Percentiles rank a stretch among this genome's conserved stretches.
These are phyloP conservation scores for Macrocybe gigantea DNA, from an alignment of 768 basidiomycete genomes.

Conservation along the genomic window DNA sequence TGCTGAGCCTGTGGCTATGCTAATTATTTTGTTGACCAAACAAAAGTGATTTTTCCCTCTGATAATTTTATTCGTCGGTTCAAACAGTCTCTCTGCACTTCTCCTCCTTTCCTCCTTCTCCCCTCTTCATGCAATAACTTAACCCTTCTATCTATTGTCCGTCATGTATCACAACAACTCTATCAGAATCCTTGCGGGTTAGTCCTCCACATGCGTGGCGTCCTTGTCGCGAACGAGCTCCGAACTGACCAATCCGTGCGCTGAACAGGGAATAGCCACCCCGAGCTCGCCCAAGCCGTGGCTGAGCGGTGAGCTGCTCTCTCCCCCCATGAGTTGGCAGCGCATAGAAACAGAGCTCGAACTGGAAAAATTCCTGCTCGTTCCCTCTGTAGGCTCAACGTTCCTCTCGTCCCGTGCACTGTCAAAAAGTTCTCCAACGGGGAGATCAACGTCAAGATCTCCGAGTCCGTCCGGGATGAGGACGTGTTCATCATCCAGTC, in stretches of 20 bases:
- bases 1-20: conserved; percentile 37
- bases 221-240: conserved; percentile 5
- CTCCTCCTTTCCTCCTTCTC: conserved; percentile 23
- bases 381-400: conserved; percentile 65
- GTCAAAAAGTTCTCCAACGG: conserved; percentile 92
- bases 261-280: conserved; percentile 90
- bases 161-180: conserved; percentile 79
- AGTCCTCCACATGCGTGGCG: conserved; percentile 11
- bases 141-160: conserved; percentile 15
- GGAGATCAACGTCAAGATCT: conserved; percentile 92
- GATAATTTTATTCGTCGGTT: conserved; percentile 22
- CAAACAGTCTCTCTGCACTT: conserved; percentile 13
- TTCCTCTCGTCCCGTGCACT: conserved; percentile 78
- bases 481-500: conserved; percentile 99
- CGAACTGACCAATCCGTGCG: conserved; percentile 9
- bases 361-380: conserved; percentile 28
- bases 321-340: conserved; percentile 29
- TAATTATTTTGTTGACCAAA: conserved; percentile 33
- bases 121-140: conserved; percentile 33
- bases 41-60: conserved; percentile 19
- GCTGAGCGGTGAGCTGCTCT: conserved; percentile 88
- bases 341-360: conserved; percentile 35
- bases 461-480: conserved; percentile 93
- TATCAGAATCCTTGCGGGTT: conserved; percentile 70
- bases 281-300: conserved; percentile 92